phyloP scores from a whole-genome alignment of 73 alveolate genomes.

The Tetrahymena borealis region DNA sequence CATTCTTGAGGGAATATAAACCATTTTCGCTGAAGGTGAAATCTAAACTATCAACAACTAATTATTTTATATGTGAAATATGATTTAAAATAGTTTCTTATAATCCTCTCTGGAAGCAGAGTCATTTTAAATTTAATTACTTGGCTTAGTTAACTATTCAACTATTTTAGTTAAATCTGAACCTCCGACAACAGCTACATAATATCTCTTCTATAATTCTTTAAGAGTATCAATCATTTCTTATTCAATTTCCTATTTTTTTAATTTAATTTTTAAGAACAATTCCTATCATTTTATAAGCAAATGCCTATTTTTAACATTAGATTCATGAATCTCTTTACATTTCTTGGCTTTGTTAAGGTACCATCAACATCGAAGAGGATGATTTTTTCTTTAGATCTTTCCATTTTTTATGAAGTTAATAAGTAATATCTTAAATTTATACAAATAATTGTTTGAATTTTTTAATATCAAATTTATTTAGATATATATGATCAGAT shows the following conservation, averaged over 20 bases:
- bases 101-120: too few relatives aligned
- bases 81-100: too few relatives aligned
- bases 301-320: too few relatives aligned
- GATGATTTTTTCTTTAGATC: constrained; percentile 31
- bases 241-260: constrained; percentile 41
- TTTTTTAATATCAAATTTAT: too few relatives aligned
- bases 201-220: constrained; percentile 44
- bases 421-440: neutral
- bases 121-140: neutral
- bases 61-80: neutral
- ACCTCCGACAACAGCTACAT: constrained; percentile 94
- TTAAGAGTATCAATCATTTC: constrained; percentile 76
- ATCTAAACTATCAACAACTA: constrained; percentile 49
- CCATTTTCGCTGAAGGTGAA: constrained; percentile 91
- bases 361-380: constrained; percentile 96
- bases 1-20: constrained; percentile 50
- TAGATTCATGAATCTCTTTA: neutral
- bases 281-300: too few relatives aligned
- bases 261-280: neutral
- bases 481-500: too few relatives aligned
- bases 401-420: neutral
- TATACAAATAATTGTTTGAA: neutral
- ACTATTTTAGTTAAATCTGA: constrained; percentile 71
- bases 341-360: constrained; percentile 77
- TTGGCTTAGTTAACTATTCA: constrained; percentile 72